These are phyloP conservation scores for Hortiboletus campestris DNA, from an alignment of 768 basidiomycete genomes.

Conservation along the genomic window DNA sequence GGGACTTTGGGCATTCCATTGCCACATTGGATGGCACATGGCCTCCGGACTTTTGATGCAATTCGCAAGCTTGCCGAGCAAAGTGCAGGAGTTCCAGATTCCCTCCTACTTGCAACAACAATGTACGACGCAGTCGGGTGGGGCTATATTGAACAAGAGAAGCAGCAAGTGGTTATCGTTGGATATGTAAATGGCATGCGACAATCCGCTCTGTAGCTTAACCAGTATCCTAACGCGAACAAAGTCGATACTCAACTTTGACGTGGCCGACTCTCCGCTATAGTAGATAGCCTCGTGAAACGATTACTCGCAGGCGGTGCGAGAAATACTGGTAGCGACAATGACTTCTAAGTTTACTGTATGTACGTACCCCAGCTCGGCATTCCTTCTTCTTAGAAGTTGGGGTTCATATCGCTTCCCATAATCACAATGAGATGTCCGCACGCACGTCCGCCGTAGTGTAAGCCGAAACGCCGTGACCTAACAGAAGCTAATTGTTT, in stretches of 20 bases:
- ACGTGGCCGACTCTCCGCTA: not conserved
- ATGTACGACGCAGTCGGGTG: slow-evolving; percentile 34
- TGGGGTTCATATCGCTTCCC: too few species aligned
- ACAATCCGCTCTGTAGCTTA: not conserved
- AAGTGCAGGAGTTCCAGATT: slow-evolving; percentile 33
- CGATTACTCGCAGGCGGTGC: too few species aligned
- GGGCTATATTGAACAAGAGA: slow-evolving; percentile 18
- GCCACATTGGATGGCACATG: slow-evolving; percentile 42
- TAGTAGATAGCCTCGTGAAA: not conserved
- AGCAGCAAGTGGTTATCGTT: slow-evolving; percentile 15
- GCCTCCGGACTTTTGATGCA: slow-evolving; percentile 41
- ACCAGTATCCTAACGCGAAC: not conserved
- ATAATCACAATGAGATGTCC: too few species aligned
- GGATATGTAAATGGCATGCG: slow-evolving; percentile 9
- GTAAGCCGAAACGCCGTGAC: not conserved
- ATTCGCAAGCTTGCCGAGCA: slow-evolving; percentile 37
- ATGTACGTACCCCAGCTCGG: too few species aligned
- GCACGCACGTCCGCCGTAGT: too few species aligned
- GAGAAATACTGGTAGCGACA: too few species aligned
- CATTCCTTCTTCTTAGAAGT: too few species aligned
- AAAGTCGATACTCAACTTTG: not conserved
- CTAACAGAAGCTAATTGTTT: not conserved
- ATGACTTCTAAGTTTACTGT: too few species aligned
- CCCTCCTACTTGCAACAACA: slow-evolving; percentile 36
- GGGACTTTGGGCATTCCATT: slow-evolving; percentile 47